Base-by-base conservation (phyloP, 768 basidiomycete genomes). In the Kwoniella shandongensis region DNA sequence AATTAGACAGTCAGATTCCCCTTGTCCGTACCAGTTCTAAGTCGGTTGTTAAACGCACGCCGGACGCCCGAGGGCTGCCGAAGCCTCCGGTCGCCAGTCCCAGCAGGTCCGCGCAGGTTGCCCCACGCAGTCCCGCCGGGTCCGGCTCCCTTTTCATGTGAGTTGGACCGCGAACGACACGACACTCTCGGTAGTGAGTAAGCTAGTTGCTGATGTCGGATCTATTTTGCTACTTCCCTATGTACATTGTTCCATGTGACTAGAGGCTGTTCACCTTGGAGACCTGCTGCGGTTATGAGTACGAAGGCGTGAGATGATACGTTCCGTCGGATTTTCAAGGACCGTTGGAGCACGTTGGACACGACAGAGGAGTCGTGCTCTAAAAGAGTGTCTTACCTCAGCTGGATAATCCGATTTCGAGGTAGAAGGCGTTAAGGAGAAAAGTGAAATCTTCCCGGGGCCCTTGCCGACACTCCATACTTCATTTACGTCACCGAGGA, bases 1-100 rank as follows among this genome's bases (percentile, higher is more conserved):
- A 85, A 85, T 86, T 85, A 85, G 83, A 85, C 84, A 85, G 84
- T 85, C 85, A 83, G 84, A 85, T 85, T 85, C 84, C 84, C n/a
- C 84, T 83, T 83, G 84, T 85, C 84, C 83, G 82, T 82, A 83
- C 84, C 84, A 84, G 83, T 85, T 85, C 84, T 84, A 82, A 84
- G 81, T 84, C 69, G 79, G 79, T 32, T 32, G 82, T 84, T 85
- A 83, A 84, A 6, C 32, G 32, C 32, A 73, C 80, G 73, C 82
- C 81, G 76, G 83, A 84, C 79, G 81, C 81, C 81, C 80, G 77
- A 79, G 76, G 75, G 81, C 82, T 82, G 81, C 81, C 80, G 80
- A 81, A 81, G 64, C 79, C 69, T 81, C 78, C 78, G 78, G 76
- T 42, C 60, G 77, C 60, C 68, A 74, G 79, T 78, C 81, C 73